Evolutionary conservation across 306 rosid genomes (phyloP).

Genomic region (Arachis hypogaea): DNA sequence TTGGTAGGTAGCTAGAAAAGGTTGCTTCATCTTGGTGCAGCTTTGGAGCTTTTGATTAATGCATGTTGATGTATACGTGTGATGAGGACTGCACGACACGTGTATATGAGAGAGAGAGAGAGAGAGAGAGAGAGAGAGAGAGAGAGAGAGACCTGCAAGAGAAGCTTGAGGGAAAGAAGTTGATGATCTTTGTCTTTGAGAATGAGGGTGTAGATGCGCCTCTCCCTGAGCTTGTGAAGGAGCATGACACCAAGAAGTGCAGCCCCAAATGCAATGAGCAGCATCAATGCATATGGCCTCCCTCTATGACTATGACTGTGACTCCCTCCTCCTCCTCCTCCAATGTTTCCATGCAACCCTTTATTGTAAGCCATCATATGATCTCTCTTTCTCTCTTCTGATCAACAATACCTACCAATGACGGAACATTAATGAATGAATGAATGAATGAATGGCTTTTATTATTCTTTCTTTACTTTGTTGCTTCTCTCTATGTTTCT

Average conservation of each 20-base stretch:
- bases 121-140: conserved; percentile 30
- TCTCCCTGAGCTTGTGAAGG: conserved; percentile 81
- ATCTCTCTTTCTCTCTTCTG: conserved; percentile 20
- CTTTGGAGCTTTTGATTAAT: not conserved
- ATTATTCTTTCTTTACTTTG: conserved; percentile 3
- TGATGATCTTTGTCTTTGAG: conserved; percentile 64
- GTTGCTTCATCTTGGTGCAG: not conserved
- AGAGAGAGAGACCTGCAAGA: conserved; percentile 57
- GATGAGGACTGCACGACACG: conserved; percentile 31
- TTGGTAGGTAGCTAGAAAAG: not conserved
- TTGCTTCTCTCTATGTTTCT: not conserved
- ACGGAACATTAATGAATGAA: not conserved
- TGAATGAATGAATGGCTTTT: conserved; percentile 2
- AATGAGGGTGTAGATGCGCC: conserved; percentile 72
- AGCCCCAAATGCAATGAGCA: conserved; percentile 72
- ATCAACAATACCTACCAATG: conserved; percentile 9
- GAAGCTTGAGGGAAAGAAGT: conserved; percentile 65
- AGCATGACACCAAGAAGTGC: conserved; percentile 84
- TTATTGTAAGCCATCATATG: conserved; percentile 49
- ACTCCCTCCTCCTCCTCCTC: conserved; percentile 35
- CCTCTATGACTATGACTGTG: conserved; percentile 47
- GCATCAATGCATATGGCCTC: conserved; percentile 55
- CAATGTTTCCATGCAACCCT: conserved; percentile 47
- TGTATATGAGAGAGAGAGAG: not conserved
- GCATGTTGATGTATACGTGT: conserved; percentile 45